These are phyloP conservation scores for Triticum turgidum DNA, from an alignment of 176 grass and related monocot genomes.

Conservation along the genomic window DNA sequence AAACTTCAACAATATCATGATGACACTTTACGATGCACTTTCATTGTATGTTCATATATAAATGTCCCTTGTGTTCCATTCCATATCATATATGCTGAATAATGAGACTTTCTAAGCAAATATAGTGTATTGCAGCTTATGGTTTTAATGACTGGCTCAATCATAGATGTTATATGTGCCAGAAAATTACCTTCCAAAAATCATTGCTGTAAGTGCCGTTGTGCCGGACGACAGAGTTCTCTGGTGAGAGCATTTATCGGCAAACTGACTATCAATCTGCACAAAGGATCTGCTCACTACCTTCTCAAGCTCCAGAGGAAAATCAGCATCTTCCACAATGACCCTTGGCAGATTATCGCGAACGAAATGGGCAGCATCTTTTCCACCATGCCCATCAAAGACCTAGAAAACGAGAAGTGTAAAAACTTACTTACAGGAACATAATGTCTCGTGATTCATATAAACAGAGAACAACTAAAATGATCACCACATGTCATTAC, in stretches of 20 bases:
- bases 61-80: not conserved
- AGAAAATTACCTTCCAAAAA: slow-evolving; percentile 75
- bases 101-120: not conserved
- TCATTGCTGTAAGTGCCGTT: slow-evolving; percentile 85
- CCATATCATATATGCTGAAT: not conserved
- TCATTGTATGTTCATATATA: not conserved
- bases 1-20: not conserved
- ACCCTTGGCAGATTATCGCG: slow-evolving; percentile 84
- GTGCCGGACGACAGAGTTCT: slow-evolving; percentile 65
- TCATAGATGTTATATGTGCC: slow-evolving; percentile 5
- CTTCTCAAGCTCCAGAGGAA: slow-evolving; percentile 85
- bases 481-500: not conserved
- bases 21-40: not conserved
- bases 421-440: not conserved
- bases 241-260: slow-evolving; percentile 57
- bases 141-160: not conserved
- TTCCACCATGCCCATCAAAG: slow-evolving; percentile 97
- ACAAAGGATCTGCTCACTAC: slow-evolving; percentile 75
- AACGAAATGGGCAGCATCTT: slow-evolving; percentile 83
- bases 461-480: not conserved
- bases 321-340: slow-evolving; percentile 88
- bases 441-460: not conserved
- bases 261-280: slow-evolving; percentile 73
- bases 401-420: slow-evolving; percentile 48
- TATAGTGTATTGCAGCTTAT: not conserved